These are phyloP conservation scores for Phytophthora colocasiae DNA, from an alignment of 352 stramenopile species.

Conservation along the genomic window DNA sequence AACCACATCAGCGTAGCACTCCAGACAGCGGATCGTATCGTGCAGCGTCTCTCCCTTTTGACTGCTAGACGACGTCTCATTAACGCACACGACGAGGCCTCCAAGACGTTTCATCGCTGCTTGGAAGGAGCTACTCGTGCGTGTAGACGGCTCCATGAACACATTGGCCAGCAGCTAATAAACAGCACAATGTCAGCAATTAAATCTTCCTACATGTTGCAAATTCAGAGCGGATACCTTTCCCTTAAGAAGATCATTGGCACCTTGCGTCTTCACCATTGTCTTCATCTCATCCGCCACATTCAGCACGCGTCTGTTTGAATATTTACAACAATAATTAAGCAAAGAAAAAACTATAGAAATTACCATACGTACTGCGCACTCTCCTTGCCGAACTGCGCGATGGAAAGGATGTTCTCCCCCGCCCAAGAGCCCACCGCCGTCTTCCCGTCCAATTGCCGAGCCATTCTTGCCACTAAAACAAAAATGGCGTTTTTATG, in stretches of 20 bases:
- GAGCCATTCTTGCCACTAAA: constrained; percentile 25
- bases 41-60: constrained; percentile 99
- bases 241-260: constrained; percentile 81
- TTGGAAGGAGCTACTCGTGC: constrained; percentile 98
- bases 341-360: background rate
- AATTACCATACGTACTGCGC: constrained; percentile 53
- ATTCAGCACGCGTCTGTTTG: constrained; percentile 63
- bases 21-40: constrained; percentile 97
- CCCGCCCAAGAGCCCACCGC: constrained; percentile 64
- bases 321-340: constrained; percentile 9
- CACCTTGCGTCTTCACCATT: constrained; percentile 78
- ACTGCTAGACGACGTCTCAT: constrained; percentile 93
- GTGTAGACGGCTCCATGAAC: constrained; percentile 99
- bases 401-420: constrained; percentile 81
- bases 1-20: constrained; percentile 96
- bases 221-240: constrained; percentile 54
- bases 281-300: constrained; percentile 87
- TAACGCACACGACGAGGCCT: constrained; percentile 94
- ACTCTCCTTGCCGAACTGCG: constrained; percentile 80
- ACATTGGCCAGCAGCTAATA: constrained; percentile 94
- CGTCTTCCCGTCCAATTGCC: constrained; percentile 66
- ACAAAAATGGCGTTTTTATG: background rate
- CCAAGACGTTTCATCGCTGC: constrained; percentile 97
- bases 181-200: background rate
- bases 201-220: background rate